A percentile compares a stretch with the other conserved stretches of the same genome.
Evolutionary conservation across 169 alveolate species (phyloP).

Genomic region (Eimeria mitis): DNA sequence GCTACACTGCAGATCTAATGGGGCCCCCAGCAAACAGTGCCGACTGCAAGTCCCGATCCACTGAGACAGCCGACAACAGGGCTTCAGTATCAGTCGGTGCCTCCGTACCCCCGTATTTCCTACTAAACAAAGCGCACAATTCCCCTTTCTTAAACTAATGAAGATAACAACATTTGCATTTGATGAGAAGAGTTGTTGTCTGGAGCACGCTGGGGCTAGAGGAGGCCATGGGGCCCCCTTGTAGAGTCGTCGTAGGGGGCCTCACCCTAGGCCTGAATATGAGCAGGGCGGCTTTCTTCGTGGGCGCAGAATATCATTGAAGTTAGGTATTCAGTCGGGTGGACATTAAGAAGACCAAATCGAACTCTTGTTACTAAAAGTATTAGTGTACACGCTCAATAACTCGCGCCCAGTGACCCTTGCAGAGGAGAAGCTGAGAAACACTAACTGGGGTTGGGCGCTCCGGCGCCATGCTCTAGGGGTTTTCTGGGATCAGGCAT

Average conservation of each 20-base stretch:
- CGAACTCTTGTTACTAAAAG: background rate
- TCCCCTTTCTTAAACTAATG: background rate
- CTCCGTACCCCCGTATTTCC: background rate
- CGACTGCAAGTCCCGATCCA: conserved; percentile 27
- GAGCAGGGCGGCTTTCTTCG: background rate
- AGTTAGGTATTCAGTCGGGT: background rate
- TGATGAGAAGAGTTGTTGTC: background rate
- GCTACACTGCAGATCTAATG: background rate
- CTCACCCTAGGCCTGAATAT: background rate
- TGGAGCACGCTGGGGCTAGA: background rate
- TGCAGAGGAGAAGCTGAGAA: background rate
- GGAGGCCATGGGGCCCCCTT: background rate
- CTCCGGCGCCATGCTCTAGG: background rate
- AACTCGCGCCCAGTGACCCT: background rate
- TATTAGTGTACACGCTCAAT: background rate
- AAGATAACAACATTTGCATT: background rate
- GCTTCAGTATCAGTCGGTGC: background rate
- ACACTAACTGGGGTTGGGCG: background rate
- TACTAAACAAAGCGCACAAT: background rate
- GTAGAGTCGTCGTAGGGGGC: background rate
- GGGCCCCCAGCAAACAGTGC: background rate
- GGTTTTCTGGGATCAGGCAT: background rate
- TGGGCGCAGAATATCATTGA: background rate
- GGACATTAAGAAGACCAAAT: background rate
- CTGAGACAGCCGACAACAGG: conserved; percentile 7